These are phyloP conservation scores for Podila minutissima DNA, from an alignment of 192 early-diverging fungal genomes.

Conservation along the genomic window DNA sequence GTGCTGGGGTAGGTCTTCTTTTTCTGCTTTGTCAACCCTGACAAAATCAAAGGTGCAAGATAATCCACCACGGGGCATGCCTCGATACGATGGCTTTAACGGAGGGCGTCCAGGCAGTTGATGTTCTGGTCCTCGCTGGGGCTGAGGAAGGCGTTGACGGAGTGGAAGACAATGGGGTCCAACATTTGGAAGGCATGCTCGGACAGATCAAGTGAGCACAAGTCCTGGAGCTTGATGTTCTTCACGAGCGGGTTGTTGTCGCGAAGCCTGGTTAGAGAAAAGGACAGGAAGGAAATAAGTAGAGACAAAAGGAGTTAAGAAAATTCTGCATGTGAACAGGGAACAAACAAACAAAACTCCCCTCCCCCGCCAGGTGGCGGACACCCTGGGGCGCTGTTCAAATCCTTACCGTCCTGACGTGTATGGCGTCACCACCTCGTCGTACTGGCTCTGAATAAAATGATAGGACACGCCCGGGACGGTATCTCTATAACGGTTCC, in stretches of 20 bases:
- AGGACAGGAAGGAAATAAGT: too few species aligned
- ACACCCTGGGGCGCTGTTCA: constrained; percentile 1
- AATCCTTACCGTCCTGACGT: not conserved
- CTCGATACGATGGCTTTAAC: not conserved
- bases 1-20: too few species aligned
- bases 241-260: constrained; percentile 27
- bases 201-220: constrained; percentile 23
- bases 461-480: too few species aligned
- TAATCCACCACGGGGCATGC: too few species aligned
- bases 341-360: too few species aligned
- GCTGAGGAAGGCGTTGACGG: constrained; percentile 6
- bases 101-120: constrained; percentile 11
- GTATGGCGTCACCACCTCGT: constrained; percentile 46
- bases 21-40: too few species aligned
- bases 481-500: too few species aligned
- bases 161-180: constrained; percentile 5
- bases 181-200: constrained; percentile 19
- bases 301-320: too few species aligned
- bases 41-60: too few species aligned
- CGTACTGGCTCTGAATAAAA: constrained; percentile 26
- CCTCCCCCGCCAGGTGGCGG: too few species aligned
- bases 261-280: not conserved
- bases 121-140: constrained; percentile 7
- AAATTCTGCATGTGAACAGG: too few species aligned
- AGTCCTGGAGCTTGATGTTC: constrained; percentile 34